A percentile compares a stretch with the other conserved stretches of the same genome.
Conservation (phyloP, 2,329 filamentous ascomycete species). For the Endocalyx cinctus region DNA sequence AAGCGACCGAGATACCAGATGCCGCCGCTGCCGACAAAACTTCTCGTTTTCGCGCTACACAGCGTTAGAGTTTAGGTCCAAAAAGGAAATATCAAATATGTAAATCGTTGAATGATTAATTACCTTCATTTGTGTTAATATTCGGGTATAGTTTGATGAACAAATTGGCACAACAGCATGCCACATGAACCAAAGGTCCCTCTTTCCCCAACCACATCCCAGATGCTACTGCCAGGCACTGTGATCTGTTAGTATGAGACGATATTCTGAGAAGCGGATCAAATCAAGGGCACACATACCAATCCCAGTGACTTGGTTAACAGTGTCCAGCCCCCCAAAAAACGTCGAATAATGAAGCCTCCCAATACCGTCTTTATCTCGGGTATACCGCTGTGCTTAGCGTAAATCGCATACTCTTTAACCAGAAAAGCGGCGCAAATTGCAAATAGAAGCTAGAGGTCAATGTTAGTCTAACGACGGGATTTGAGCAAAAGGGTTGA, state of each 20-base stretch:
- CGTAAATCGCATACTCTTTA: conserved; percentile 77
- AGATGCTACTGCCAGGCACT: conserved; percentile 87
- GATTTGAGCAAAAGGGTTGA: too few relatives aligned
- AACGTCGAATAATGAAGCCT: conserved; percentile 85
- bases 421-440: conserved; percentile 74
- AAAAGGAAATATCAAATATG: background rate
- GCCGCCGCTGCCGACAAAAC: conserved; percentile 89
- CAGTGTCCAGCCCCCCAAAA: conserved; percentile 84
- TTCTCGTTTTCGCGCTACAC: conserved; percentile 80
- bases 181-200: conserved; percentile 90
- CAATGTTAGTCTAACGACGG: too few relatives aligned
- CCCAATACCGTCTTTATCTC: conserved; percentile 97
- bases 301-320: conserved; percentile 84
- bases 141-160: conserved; percentile 84
- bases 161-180: conserved; percentile 91
- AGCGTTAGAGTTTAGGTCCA: conserved; percentile 20
- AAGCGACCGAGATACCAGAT: conserved; percentile 88
- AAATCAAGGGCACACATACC: conserved; percentile 45
- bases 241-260: conserved; percentile 24
- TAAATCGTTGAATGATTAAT: conserved; percentile 8
- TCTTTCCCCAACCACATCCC: conserved; percentile 97
- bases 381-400: conserved; percentile 91
- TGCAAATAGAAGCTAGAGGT: conserved; percentile 76
- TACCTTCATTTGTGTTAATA: conserved; percentile 83
- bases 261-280: too few relatives aligned